Conservation (phyloP, 2,329 filamentous ascomycete genomes). For the Pseudocercospora musae region DNA sequence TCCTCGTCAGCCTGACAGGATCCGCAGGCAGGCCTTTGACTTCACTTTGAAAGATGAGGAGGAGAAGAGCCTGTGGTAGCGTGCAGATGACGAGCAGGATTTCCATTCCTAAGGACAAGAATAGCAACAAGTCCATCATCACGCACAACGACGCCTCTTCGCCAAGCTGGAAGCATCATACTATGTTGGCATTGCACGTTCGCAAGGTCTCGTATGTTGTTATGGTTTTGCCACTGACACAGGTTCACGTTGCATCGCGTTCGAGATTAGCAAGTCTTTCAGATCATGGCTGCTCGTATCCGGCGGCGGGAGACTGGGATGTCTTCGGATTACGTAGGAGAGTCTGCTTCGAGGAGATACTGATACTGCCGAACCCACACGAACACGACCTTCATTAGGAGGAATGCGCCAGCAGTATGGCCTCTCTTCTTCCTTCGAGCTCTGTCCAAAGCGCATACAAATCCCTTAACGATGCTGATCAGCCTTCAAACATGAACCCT, state of each 20-base stretch:
- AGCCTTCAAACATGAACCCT: constrained; percentile 10
- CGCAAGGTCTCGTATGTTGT: not conserved
- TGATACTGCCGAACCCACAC: not conserved
- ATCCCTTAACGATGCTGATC: not conserved
- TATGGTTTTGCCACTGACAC: not conserved
- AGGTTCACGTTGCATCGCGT: not conserved
- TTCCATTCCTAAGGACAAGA: not conserved
- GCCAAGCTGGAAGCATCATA: not conserved
- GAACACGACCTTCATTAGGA: not conserved
- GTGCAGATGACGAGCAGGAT: not conserved
- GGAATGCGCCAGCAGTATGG: constrained; percentile 1
- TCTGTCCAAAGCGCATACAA: not conserved
- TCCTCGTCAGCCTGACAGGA: too few relatives aligned
- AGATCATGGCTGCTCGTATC: not conserved
- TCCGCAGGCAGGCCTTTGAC: too few relatives aligned
- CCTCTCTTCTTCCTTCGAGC: not conserved
- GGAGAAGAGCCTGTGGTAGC: not conserved
- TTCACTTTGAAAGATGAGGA: not conserved
- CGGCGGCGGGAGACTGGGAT: not conserved
- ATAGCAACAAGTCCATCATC: not conserved
- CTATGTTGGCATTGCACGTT: not conserved
- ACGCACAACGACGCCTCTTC: not conserved
- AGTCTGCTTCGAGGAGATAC: not conserved
- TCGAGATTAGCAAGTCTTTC: not conserved
- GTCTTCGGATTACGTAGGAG: not conserved